Evolutionary conservation across 495 filamentous ascomycete genomes (phyloP).

Genomic region (Penicillium pulvis): DNA sequence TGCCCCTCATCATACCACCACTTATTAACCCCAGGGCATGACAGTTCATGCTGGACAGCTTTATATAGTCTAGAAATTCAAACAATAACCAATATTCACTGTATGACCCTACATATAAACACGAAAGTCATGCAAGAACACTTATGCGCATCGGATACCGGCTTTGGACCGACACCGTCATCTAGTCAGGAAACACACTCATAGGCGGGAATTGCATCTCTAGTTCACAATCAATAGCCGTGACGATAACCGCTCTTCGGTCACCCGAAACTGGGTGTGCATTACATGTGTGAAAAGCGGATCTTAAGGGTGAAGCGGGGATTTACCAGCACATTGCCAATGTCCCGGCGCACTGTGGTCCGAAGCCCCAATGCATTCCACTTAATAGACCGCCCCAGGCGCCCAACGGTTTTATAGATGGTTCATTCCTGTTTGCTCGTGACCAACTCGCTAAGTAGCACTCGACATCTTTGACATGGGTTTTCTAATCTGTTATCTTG

Average conservation of each 20-base stretch:
- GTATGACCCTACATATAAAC: no score
- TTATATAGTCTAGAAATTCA: not conserved
- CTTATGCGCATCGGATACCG: not conserved
- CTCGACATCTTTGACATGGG: not conserved
- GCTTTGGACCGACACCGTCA: not conserved
- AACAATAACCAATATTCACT: no score
- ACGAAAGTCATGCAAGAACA: no score
- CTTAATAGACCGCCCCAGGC: not conserved
- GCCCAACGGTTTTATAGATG: not conserved
- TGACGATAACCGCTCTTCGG: constrained; percentile 12
- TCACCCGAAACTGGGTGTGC: not conserved
- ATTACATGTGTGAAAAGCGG: not conserved
- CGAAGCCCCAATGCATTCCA: constrained; percentile 2
- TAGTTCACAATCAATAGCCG: constrained; percentile 18
- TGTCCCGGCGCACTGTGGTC: constrained; percentile 12
- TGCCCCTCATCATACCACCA: not conserved
- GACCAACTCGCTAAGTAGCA: not conserved
- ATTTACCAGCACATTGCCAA: not conserved
- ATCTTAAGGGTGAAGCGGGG: constrained; percentile 1
- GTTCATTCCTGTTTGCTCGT: not conserved
- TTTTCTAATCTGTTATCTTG: not conserved
- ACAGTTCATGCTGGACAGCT: not conserved
- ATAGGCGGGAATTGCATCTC: constrained; percentile 1
- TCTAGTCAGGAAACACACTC: not conserved
- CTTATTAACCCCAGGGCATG: not conserved